A percentile compares a stretch with the other conserved stretches of the same genome.
Evolutionary conservation across 805 yeast species (phyloP).

Genomic region (Sugiyamaella marilandica): DNA sequence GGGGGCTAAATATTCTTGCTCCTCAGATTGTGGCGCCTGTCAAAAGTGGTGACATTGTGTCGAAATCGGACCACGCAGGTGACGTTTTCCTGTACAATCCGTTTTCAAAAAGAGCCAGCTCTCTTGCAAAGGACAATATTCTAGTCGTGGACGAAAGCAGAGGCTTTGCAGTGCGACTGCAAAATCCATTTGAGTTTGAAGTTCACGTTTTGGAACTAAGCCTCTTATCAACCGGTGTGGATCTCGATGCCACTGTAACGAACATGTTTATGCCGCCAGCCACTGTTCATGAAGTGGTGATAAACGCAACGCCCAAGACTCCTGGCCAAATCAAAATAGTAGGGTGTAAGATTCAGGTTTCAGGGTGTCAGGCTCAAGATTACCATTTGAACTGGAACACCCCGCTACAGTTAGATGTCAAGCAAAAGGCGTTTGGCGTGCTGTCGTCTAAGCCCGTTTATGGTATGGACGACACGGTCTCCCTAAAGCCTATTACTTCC

Average conservation of each 20-base stretch:
- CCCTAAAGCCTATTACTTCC: not conserved
- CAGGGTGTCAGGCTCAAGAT: constrained; percentile 45
- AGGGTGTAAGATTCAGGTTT: constrained; percentile 49
- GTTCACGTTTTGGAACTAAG: constrained; percentile 45
- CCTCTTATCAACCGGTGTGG: constrained; percentile 24
- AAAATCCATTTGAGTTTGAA: constrained; percentile 78
- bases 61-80: constrained; percentile 5
- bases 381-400: constrained; percentile 25
- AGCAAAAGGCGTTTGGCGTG: constrained; percentile 28
- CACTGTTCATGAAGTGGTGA: constrained; percentile 22
- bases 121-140: constrained; percentile 22
- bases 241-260: constrained; percentile 22
- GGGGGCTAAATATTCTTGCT: constrained; percentile 38
- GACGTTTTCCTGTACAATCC: constrained; percentile 57
- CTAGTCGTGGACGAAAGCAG: constrained; percentile 60
- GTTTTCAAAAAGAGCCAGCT: constrained; percentile 19
- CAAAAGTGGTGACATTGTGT: not conserved
- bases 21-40: constrained; percentile 7
- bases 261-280: constrained; percentile 28
- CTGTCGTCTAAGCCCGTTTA: constrained; percentile 6
- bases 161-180: constrained; percentile 53
- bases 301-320: constrained; percentile 33
- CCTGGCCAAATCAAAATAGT: constrained; percentile 46
- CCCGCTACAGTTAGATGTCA: constrained; percentile 18
- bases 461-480: not conserved